A percentile compares a stretch with the other conserved stretches of the same genome.
Evolutionary conservation across 805 yeast genomes (phyloP).

Genomic region (Lipomyces lipofer): DNA sequence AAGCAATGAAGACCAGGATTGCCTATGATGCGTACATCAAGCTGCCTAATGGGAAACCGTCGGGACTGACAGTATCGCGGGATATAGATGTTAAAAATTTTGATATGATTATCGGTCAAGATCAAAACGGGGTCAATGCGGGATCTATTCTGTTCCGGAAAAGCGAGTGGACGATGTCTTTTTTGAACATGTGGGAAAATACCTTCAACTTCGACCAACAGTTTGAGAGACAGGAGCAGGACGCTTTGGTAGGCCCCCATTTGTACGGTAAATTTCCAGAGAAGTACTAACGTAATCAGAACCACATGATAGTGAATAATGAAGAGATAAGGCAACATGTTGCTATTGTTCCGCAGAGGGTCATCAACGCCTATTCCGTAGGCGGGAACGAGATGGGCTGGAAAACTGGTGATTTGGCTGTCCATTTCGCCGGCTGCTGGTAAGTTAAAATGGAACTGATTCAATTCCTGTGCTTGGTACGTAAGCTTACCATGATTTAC

Average conservation of each 20-base stretch:
- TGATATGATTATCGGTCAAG: constrained; percentile 74
- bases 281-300: constrained; percentile 38
- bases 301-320: constrained; percentile 45
- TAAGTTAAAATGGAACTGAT: neutral
- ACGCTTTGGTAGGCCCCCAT: constrained; percentile 60
- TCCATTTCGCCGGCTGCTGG: constrained; percentile 31
- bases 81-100: constrained; percentile 35
- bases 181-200: constrained; percentile 83
- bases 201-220: constrained; percentile 79
- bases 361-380: constrained; percentile 20
- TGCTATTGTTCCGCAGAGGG: constrained; percentile 22
- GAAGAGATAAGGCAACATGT: constrained; percentile 15
- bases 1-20: constrained; percentile 33
- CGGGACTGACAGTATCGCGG: constrained; percentile 2
- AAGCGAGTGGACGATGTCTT: constrained; percentile 67
- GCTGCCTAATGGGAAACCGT: constrained; percentile 10
- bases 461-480: neutral
- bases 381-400: constrained; percentile 20
- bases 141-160: constrained; percentile 73
- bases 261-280: constrained; percentile 11
- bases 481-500: neutral
- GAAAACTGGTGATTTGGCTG: constrained; percentile 21
- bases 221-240: constrained; percentile 84
- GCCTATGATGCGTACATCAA: constrained; percentile 23
- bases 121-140: constrained; percentile 81